Percentiles rank a stretch among this genome's conserved stretches.
These are phyloP conservation scores for Tylopilus sp. DNA, from an alignment of 768 basidiomycete genomes.

Conservation along the genomic window DNA sequence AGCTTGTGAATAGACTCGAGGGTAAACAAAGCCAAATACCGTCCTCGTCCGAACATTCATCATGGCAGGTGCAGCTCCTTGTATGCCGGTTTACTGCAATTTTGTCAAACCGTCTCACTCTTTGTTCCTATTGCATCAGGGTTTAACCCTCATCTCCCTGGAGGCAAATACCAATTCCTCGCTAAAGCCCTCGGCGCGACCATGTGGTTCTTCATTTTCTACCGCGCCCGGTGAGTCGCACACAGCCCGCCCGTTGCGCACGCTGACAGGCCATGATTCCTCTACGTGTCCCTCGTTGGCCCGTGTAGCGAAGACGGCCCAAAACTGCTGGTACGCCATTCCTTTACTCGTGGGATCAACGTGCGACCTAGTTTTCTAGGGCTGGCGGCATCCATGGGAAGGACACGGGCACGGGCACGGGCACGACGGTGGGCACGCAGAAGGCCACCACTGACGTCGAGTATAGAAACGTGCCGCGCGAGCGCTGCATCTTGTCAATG, in stretches of 20 bases:
- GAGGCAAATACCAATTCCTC: conserved; percentile 70
- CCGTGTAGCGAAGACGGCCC: conserved; percentile 65
- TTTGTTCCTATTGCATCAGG: conserved; percentile 51
- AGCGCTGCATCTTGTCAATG: not conserved
- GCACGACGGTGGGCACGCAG: conserved; percentile 35
- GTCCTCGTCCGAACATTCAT: conserved; percentile 20
- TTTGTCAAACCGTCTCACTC: conserved; percentile 2
- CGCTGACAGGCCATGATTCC: not conserved
- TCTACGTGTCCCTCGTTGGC: not conserved
- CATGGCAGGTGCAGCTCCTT: conserved; percentile 34
- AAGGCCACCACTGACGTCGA: conserved; percentile 39
- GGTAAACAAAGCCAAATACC: conserved; percentile 27
- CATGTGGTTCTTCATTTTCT: conserved; percentile 99
- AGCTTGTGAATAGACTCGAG: not conserved
- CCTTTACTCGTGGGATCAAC: not conserved
- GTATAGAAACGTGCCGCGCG: conserved; percentile 11
- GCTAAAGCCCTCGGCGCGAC: conserved; percentile 84
- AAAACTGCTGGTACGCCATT: conserved; percentile 55
- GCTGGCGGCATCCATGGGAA: conserved; percentile 64
- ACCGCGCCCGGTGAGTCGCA: conserved; percentile 78
- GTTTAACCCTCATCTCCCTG: conserved; percentile 86
- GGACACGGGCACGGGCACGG: conserved; percentile 54
- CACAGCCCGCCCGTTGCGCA: not conserved
- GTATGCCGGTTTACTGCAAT: conserved; percentile 15
- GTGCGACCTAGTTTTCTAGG: conserved; percentile 33